Evolutionary conservation across 805 yeast species (phyloP), one percentile per base, ranked within the genome.

Genomic region (Sungouiella thailandica): DNA sequence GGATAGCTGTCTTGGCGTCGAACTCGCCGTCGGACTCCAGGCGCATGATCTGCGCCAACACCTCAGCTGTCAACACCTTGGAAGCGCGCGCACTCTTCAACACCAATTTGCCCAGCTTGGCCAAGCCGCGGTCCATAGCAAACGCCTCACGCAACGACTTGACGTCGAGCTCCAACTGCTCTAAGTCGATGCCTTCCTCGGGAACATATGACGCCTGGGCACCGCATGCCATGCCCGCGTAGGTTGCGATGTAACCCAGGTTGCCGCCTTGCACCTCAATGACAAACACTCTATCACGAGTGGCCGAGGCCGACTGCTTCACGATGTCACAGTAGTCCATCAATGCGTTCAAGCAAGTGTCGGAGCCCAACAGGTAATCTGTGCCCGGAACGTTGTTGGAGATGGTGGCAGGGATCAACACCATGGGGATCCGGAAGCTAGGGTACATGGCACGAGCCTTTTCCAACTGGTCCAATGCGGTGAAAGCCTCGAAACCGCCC

Each of bases 301-400:
- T 77, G 12, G 98, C 86, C 14, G 96, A 81, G 2, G 98, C 98
- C 32, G 88, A 77, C 67, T 86, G 96, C 65, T 93, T 89, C 46
- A 93, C 82, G 17, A 85, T 87, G 60, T 93, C 99, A 65, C 97
- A 90, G 69, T 93, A 93, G 37, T 83, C 79, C 43, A 88, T 87
- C 51, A 93, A 71, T 7, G 93, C 69, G 62, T 93, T 93, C 69
- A 93, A 68, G 69, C 98, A 94, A 8, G 99, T 93, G 58, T 93
- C 98, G 9, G 88, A 73, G 38, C 99, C 99, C 38, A 93, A 65
- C 0, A 97, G 88, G 61, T 88, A 88, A 62, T 93, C 97, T 2
- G 97, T 83, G 40, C 98, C 99, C n/a, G 99, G 98, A 31, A 93
- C 97, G 50, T 93, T 93, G 66, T 93, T 93, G 12, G 97, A 88